Evolutionary conservation across 768 basidiomycete species (phyloP).

Genomic region (Lactarius pseudohatsudake): DNA sequence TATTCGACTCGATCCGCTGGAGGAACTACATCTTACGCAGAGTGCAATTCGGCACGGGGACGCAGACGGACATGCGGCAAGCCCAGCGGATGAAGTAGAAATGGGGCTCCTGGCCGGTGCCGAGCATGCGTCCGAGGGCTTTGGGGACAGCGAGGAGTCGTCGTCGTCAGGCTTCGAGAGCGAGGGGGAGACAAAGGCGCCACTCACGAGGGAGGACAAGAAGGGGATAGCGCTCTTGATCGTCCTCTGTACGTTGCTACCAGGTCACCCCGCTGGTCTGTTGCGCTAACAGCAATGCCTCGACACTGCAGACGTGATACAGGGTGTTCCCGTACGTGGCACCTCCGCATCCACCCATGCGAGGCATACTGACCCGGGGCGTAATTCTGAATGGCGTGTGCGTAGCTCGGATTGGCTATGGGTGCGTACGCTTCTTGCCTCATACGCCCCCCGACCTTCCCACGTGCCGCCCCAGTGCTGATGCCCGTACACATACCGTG

Average conservation of each 20-base stretch:
- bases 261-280: not conserved
- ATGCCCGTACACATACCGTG: not conserved
- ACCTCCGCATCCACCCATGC: not conserved
- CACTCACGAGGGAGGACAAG: constrained; percentile 39
- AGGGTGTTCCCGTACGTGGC: constrained; percentile 82
- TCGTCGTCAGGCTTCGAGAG: not conserved
- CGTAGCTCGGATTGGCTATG: constrained; percentile 29
- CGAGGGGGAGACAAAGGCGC: constrained; percentile 9
- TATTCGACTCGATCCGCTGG: constrained; percentile 15
- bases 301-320: constrained; percentile 46
- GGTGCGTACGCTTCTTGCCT: constrained; percentile 8
- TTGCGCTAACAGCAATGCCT: constrained; percentile 4
- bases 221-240: constrained; percentile 47
- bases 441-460: constrained; percentile 47
- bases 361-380: not conserved
- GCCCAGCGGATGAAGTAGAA: constrained; percentile 31
- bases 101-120: constrained; percentile 29
- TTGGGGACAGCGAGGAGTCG: constrained; percentile 19
- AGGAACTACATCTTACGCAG: constrained; percentile 22
- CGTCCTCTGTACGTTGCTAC: constrained; percentile 45
- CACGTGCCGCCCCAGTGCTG: constrained; percentile 59
- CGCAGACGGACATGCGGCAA: not conserved
- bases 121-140: constrained; percentile 26
- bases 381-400: not conserved
- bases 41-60: not conserved